Percentiles rank a stretch among this genome's conserved stretches.
Conservation (phyloP, 306 rosid genomes). For the Purshia tridentata region DNA sequence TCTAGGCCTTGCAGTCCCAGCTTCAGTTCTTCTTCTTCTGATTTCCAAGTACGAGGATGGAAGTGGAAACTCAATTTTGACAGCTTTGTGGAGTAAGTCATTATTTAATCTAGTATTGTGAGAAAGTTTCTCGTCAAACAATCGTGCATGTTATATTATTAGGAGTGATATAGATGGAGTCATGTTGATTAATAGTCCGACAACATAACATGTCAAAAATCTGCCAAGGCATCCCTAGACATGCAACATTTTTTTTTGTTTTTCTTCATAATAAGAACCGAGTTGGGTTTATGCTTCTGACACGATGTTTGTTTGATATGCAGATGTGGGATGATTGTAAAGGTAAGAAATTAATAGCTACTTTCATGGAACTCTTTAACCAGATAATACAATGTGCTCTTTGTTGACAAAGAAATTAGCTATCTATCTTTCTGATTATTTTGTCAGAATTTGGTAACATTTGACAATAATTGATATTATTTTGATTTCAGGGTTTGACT, state of each 20-base stretch:
- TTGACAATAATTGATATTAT: neutral
- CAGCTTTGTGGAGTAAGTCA: slow-evolving; percentile 78
- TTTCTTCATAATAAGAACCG: neutral
- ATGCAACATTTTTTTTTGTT: slow-evolving; percentile 5
- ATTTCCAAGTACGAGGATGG: slow-evolving; percentile 71
- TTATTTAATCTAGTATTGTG: neutral
- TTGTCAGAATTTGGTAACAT: neutral
- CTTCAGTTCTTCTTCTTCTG: slow-evolving; percentile 67
- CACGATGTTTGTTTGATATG: slow-evolving; percentile 32
- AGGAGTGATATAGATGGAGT: neutral
- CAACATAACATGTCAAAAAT: no score
- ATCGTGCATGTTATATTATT: no score
- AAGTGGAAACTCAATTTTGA: slow-evolving; percentile 67
- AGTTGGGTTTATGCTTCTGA: slow-evolving; percentile 31
- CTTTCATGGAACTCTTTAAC: neutral
- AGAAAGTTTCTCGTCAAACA: neutral
- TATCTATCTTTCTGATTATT: neutral
- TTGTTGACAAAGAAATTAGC: neutral
- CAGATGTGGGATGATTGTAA: slow-evolving; percentile 90
- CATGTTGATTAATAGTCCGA: neutral
- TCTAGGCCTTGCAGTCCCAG: slow-evolving; percentile 71
- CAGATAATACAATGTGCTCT: neutral
- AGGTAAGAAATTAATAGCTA: slow-evolving; percentile 48
- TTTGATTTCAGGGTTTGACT: slow-evolving; percentile 72
- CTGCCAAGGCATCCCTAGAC: neutral